Percentiles rank a stretch among this genome's conserved stretches.
phyloP scores from a whole-genome alignment of 2,329 filamentous ascomycete species.

The Fusarium sp. region DNA sequence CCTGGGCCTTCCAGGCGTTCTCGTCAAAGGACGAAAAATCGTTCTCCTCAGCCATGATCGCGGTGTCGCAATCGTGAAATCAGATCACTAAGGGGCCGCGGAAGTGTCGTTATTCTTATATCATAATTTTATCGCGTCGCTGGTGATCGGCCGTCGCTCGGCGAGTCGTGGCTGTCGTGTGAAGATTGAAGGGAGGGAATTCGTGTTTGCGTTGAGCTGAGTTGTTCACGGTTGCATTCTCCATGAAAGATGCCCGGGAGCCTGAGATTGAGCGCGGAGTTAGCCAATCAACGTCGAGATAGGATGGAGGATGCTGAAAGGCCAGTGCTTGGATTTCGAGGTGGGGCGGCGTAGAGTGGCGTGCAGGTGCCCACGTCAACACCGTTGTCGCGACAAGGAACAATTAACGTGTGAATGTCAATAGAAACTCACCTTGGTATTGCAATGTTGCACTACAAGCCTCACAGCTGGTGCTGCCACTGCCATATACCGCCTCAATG shows the following conservation, averaged over 20 bases:
- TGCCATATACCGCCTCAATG: accelerated
- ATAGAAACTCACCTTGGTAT: neutral
- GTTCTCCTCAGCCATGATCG: constrained; percentile 46
- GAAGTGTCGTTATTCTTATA: constrained; percentile 30
- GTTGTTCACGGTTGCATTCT: constrained; percentile 37
- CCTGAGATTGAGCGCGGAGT: constrained; percentile 13
- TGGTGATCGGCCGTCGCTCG: constrained; percentile 2
- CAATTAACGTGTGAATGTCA: neutral
- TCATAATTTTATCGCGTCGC: constrained; percentile 36
- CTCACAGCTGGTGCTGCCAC: accelerated
- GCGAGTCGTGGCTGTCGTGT: constrained; percentile 1
- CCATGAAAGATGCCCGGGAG: constrained; percentile 6
- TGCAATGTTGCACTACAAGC: neutral
- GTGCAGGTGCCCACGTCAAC: neutral
- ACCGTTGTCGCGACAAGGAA: neutral
- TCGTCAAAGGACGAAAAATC: constrained; percentile 49
- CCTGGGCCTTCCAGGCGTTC: constrained; percentile 51
- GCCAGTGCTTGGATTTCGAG: constrained; percentile 7
- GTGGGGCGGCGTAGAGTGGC: constrained; percentile 13
- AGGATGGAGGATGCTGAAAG: neutral
- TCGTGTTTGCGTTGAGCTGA: constrained; percentile 10
- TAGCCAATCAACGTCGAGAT: constrained; percentile 20
- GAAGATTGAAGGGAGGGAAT: neutral
- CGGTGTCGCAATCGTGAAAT: constrained; percentile 34
- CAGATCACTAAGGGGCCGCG: constrained; percentile 37